phyloP scores from a whole-genome alignment of 495 filamentous ascomycete genomes.

The Podospora pseudocomata region DNA sequence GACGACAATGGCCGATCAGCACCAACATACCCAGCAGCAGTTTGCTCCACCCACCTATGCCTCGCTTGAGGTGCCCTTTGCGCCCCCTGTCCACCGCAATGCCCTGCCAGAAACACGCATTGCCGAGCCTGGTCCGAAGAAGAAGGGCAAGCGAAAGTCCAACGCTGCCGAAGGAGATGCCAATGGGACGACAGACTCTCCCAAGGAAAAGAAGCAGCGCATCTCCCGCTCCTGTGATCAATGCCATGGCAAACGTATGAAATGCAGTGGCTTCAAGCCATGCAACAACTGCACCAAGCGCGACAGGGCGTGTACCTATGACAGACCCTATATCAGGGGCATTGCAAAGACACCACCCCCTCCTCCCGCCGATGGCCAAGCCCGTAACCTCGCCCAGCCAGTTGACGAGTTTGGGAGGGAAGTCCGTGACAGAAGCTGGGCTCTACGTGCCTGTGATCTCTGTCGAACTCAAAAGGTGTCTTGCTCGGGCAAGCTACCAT shows the following conservation, averaged over 20 bases:
- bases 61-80: neutral
- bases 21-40: constrained; percentile 4
- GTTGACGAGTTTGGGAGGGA: constrained; percentile 14
- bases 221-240: constrained; percentile 25
- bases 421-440: constrained; percentile 20
- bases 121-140: neutral
- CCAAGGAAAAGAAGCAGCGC: constrained; percentile 4
- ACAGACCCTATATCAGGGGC: constrained; percentile 19
- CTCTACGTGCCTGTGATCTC: constrained; percentile 22
- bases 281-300: constrained; percentile 22
- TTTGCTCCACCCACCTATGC: neutral
- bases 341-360: constrained; percentile 21
- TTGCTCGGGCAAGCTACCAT: constrained; percentile 25
- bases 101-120: neutral
- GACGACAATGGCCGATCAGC: constrained; percentile 4
- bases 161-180: neutral
- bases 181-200: neutral
- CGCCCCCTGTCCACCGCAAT: constrained; percentile 4
- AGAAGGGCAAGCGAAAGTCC: neutral
- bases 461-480: constrained; percentile 14
- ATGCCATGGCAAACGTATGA: constrained; percentile 12
- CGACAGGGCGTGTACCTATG: constrained; percentile 19
- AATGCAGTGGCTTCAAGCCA: constrained; percentile 25
- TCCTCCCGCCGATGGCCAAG: constrained; percentile 14
- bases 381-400: constrained; percentile 15